A percentile compares a stretch with the other conserved stretches of the same genome.
These are phyloP conservation scores for Phtheirospermum japonicum DNA, from an alignment of 257 asterid species.

Conservation along the genomic window DNA sequence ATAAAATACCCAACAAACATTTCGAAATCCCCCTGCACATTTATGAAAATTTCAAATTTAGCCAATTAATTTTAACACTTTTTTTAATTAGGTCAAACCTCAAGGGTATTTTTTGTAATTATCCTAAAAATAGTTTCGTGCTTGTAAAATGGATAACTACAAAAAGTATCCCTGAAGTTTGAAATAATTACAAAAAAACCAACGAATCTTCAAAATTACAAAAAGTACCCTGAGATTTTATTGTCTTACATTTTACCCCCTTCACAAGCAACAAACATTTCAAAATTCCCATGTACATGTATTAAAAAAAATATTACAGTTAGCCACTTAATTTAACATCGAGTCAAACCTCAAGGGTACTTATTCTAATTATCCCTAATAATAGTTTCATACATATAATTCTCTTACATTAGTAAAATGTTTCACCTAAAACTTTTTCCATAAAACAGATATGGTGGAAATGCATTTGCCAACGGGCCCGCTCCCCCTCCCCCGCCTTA, in stretches of 20 bases:
- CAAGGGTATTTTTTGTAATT: too few species aligned
- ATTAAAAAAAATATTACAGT: too few species aligned
- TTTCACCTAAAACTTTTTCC: constrained; percentile 23
- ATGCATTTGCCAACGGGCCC: constrained; percentile 74
- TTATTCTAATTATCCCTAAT: neutral
- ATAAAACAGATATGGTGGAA: constrained; percentile 68
- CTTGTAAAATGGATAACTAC: neutral
- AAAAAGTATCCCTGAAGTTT: neutral
- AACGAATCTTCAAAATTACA: neutral
- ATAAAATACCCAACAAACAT: neutral
- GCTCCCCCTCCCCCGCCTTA: constrained; percentile 96
- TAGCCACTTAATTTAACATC: too few species aligned
- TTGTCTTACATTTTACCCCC: neutral
- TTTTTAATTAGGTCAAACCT: too few species aligned
- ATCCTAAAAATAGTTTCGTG: too few species aligned
- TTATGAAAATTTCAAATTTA: too few species aligned
- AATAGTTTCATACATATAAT: constrained; percentile 2
- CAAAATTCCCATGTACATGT: too few species aligned
- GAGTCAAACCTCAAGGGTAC: neutral
- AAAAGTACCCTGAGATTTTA: neutral
- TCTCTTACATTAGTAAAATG: constrained; percentile 23
- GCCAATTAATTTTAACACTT: too few species aligned
- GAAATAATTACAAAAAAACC: neutral
- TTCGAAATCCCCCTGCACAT: neutral
- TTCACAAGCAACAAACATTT: neutral